Evolutionary conservation across 2,329 filamentous ascomycete genomes (phyloP), one percentile per base, ranked within the genome.

Genomic region (Ambrosiella cleistominuta): DNA sequence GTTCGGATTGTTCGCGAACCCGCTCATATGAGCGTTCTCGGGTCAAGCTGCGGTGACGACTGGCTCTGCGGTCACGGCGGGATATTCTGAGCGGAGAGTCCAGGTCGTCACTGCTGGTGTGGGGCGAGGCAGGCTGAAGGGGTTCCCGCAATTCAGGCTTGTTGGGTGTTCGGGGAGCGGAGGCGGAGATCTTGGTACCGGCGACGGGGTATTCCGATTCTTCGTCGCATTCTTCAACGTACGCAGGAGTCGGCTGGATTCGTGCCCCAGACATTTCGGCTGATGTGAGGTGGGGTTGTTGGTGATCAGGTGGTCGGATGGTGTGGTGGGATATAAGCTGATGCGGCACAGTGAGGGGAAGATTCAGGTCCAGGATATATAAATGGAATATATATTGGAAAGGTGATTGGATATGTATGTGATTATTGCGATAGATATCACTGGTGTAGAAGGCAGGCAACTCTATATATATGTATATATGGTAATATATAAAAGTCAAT

Each of bases 141-240:
- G 40, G 54, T 9, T 60, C 53, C 4, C 54, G 54, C 49, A 17
- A 27, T 49, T 60, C 58, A 13, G 56, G 45, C 38, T 60, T 27
- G 3, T 42, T 19, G 42, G 58, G 58, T 39, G 44, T 56, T 42
- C 58, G 42, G 12, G 61, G 60, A 36, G 61, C 58, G 13, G 61
- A 61, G 45, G 61, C 61, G 17, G 58, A 59, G 50, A 60, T 57
- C 35, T 57, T 57, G 56, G 60, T 61, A 19, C 57, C 58, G 44
- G 56, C 52, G n/a, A 56, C 50, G 37, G 57, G 51, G 7, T 44
- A 39, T 35, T 59, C 61, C 9, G 60, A 59, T 13, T 61, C 54
- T 38, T 62, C 60, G 55, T 62, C 60, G 8, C 44, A 60, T 19
- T 61, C 60, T 49, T 62, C 61, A 15, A 59, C 50, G 37, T 62